phyloP scores from a whole-genome alignment of 805 yeast genomes.

The Metschnikowia reukaufii region DNA sequence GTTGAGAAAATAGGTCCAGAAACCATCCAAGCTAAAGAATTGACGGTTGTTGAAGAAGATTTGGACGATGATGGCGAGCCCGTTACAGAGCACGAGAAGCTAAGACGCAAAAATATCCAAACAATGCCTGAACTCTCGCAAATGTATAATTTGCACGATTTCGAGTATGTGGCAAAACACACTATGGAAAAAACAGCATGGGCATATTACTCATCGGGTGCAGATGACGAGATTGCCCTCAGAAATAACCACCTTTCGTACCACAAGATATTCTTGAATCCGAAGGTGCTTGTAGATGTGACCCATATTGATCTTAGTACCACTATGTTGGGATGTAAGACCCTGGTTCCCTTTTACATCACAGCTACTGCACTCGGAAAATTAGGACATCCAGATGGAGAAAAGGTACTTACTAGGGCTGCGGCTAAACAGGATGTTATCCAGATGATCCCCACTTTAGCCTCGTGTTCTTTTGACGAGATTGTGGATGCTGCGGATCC shows the following conservation, averaged over 20 bases:
- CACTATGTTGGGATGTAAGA: slow-evolving; percentile 30
- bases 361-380: slow-evolving; percentile 49
- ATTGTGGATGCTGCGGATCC: slow-evolving; percentile 36
- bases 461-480: slow-evolving; percentile 43
- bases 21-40: not conserved
- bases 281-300: slow-evolving; percentile 41
- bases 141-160: slow-evolving; percentile 78
- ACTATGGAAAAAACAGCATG: slow-evolving; percentile 78
- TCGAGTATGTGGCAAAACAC: slow-evolving; percentile 80
- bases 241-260: slow-evolving; percentile 45
- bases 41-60: slow-evolving; percentile 16
- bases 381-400: slow-evolving; percentile 47
- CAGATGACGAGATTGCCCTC: slow-evolving; percentile 50
- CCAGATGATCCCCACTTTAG: slow-evolving; percentile 49
- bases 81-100: slow-evolving; percentile 14
- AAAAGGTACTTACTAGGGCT: slow-evolving; percentile 40
- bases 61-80: slow-evolving; percentile 26
- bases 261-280: slow-evolving; percentile 44
- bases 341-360: slow-evolving; percentile 48
- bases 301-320: slow-evolving; percentile 29
- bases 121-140: slow-evolving; percentile 68
- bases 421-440: slow-evolving; percentile 40
- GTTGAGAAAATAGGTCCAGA: slow-evolving; percentile 12
- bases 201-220: slow-evolving; percentile 66
- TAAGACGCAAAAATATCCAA: slow-evolving; percentile 15